Percentiles rank a stretch among this genome's conserved stretches.
phyloP scores from a whole-genome alignment of 2,329 filamentous ascomycete genomes.

The Aspergillus eucalypticola region DNA sequence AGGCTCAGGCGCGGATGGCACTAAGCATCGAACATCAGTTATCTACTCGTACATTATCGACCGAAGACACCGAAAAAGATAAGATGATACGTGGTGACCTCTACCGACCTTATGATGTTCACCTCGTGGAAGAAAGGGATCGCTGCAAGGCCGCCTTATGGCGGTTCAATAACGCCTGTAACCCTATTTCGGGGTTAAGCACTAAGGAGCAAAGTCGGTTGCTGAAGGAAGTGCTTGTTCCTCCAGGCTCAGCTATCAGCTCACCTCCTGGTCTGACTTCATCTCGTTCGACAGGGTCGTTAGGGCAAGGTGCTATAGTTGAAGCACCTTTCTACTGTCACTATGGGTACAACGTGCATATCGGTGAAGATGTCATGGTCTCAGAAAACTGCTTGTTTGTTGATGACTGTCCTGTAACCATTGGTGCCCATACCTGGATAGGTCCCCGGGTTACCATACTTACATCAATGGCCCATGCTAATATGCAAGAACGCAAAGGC shows the following conservation, averaged over 20 bases:
- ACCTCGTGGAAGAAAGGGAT: conserved; percentile 80
- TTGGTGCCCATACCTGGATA: conserved; percentile 69
- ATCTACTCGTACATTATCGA: conserved; percentile 43
- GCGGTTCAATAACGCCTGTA: conserved; percentile 82
- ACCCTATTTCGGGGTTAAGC: conserved; percentile 71
- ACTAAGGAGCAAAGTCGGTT: conserved; percentile 45
- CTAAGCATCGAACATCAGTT: conserved; percentile 45
- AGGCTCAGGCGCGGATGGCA: conserved; percentile 47
- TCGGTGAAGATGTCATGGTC: conserved; percentile 82
- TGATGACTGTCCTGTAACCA: conserved; percentile 79
- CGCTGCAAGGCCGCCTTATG: conserved; percentile 78
- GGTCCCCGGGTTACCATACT: conserved; percentile 86
- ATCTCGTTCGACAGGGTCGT: conserved; percentile 57
- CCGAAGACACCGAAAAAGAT: conserved; percentile 70
- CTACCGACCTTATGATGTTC: conserved; percentile 77
- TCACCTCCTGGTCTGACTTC: conserved; percentile 58
- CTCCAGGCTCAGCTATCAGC: conserved; percentile 28
- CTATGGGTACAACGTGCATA: conserved; percentile 91
- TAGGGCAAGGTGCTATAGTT: conserved; percentile 75
- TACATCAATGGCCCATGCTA: conserved; percentile 70
- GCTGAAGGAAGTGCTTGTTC: conserved; percentile 42
- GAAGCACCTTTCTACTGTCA: conserved; percentile 90
- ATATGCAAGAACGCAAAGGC: conserved; percentile 72
- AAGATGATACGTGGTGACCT: conserved; percentile 81
- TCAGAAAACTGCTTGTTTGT: conserved; percentile 81